Conservation (phyloP, 2,329 filamentous ascomycete species). For the Xylaria sp. region DNA sequence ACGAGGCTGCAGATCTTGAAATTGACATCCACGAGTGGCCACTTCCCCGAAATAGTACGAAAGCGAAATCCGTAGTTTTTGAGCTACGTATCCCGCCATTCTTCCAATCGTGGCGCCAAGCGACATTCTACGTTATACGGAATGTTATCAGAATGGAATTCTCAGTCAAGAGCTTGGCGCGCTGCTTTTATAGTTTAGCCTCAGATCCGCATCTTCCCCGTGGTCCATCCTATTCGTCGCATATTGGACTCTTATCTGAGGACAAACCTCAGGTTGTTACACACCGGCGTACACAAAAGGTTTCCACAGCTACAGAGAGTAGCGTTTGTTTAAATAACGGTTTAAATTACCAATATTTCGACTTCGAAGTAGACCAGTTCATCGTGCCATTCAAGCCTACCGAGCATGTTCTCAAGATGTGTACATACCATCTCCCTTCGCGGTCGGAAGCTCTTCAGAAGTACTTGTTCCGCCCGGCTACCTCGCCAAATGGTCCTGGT, state of each 20-base stretch:
- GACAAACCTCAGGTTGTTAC: conserved; percentile 6
- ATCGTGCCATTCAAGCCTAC: conserved; percentile 29
- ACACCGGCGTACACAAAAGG: not conserved
- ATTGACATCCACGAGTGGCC: conserved; percentile 26
- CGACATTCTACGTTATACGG: conserved; percentile 12
- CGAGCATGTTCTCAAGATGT: conserved; percentile 38
- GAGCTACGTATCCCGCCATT: conserved; percentile 1
- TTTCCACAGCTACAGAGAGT: conserved; percentile 13
- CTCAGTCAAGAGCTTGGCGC: not conserved
- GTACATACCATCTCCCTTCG: conserved; percentile 23
- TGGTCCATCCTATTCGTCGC: not conserved
- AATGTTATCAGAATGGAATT: conserved; percentile 16
- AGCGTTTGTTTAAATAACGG: conserved; percentile 51
- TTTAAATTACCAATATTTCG: conserved; percentile 53
- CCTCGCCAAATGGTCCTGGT: conserved; percentile 16
- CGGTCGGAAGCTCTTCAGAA: conserved; percentile 12
- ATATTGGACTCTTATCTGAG: conserved; percentile 9
- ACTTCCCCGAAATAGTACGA: not conserved
- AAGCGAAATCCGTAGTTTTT: conserved; percentile 19
- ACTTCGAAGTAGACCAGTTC: conserved; percentile 40
- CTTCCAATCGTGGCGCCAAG: conserved; percentile 23
- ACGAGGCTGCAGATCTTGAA: not conserved
- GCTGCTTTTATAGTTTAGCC: not conserved
- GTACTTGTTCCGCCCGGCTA: conserved; percentile 21
- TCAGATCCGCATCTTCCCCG: conserved; percentile 10